These are phyloP conservation scores for Pleomassaria siparia DNA, from an alignment of 2,329 filamentous ascomycete species.

Conservation along the genomic window DNA sequence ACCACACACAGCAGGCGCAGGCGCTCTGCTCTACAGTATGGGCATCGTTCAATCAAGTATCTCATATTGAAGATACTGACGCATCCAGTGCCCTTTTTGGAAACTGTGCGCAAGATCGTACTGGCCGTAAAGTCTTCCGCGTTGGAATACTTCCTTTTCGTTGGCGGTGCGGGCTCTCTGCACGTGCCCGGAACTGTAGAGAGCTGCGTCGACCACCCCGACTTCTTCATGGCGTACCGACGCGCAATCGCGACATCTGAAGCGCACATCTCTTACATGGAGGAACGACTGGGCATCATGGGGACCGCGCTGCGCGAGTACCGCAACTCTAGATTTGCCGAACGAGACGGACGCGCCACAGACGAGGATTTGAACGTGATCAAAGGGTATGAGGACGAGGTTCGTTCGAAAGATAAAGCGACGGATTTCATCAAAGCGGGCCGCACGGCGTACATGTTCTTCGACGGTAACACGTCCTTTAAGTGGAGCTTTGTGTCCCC, in stretches of 20 bases:
- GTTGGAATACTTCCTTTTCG: conserved; percentile 36
- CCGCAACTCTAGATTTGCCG: conserved; percentile 27
- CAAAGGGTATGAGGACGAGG: conserved; percentile 24
- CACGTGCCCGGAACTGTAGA: conserved; percentile 26
- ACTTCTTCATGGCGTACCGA: conserved; percentile 39
- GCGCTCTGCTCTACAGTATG: conserved; percentile 35
- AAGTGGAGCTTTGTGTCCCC: conserved; percentile 39
- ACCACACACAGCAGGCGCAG: conserved; percentile 32
- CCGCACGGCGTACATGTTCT: conserved; percentile 40
- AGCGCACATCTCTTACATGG: conserved; percentile 39
- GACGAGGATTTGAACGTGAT: conserved; percentile 18
- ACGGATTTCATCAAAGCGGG: conserved; percentile 37
- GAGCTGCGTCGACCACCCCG: conserved; percentile 33
- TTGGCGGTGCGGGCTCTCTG: conserved; percentile 38
- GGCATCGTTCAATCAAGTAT: not conserved
- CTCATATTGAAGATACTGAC: conserved; percentile 1
- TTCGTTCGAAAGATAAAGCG: conserved; percentile 26
- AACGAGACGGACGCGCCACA: conserved; percentile 16
- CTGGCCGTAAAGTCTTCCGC: conserved; percentile 31
- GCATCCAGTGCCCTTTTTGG: conserved; percentile 34
- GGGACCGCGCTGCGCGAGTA: conserved; percentile 28
- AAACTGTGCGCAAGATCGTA: conserved; percentile 37
- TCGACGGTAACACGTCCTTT: conserved; percentile 37
- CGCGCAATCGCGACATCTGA: conserved; percentile 38
- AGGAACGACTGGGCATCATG: conserved; percentile 35